Evolutionary conservation across 371 early-diverging fungal genomes (phyloP), one percentile per base, ranked within the genome.

Genomic region (Blastocladiella emersonii): DNA sequence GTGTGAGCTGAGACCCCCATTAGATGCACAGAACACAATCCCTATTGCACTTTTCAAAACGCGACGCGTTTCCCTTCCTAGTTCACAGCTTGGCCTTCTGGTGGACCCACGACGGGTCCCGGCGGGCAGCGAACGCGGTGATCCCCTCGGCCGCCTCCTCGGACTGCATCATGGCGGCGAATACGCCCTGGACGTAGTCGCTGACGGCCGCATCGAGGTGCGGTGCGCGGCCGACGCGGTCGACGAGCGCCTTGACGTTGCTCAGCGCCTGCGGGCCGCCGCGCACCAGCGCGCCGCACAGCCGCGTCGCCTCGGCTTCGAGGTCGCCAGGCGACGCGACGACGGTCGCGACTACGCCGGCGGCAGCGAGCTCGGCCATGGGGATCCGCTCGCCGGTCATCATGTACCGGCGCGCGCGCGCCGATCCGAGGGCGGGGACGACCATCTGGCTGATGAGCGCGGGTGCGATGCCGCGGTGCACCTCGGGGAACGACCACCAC

Each of bases 71-170:
- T 39, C 39, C 39, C 39, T 39, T 39, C 39, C 39, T n/a, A n/a
- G n/a, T 62, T 63, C 15, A 63, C 63, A 63, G 45, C 69, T 68
- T 75, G 17, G 74, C 63, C 61, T 75, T 78, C 10, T 21, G 21
- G 23, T 19, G n/a, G 25, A 73, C 75, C 87, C 85, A 86, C 56
- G 81, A 74, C 17, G 87, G 81, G 64, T 71, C 77, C 37, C 76
- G 66, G 63, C 82, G 80, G 63, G 63, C 68, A 32, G 76, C 61
- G 72, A 85, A 86, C 5, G 80, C 76, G 61, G 71, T 70, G 64
- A 85, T 84, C 30, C 86, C 88, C 62, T 78, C 78, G 2, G 78
- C 80, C 10, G 85, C 86, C 69, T 87, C 87, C 56, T 81, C 78
- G 3, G 82, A 82, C 17, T 73, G 69, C 74, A 86, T 75, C 87